Conservation (phyloP, 2,329 filamentous ascomycete species). For the Penicillium aurantiogriseum region DNA sequence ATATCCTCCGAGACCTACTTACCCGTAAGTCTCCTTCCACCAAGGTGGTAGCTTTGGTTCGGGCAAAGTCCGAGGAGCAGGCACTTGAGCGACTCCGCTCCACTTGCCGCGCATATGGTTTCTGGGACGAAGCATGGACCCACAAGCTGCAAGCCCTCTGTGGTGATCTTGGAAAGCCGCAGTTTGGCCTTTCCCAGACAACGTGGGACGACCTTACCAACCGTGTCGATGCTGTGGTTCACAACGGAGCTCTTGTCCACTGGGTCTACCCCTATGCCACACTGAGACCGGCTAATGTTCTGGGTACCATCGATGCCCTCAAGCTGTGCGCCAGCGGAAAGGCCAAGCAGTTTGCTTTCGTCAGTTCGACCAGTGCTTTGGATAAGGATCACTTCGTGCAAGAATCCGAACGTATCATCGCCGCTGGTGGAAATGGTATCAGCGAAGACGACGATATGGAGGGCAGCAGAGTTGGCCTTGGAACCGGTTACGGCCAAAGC, state of each 20-base stretch:
- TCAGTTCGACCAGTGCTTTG: slow-evolving; percentile 77
- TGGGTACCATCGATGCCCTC: slow-evolving; percentile 75
- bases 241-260: slow-evolving; percentile 78
- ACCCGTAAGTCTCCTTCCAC: slow-evolving; percentile 55
- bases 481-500: slow-evolving; percentile 84
- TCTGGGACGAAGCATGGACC: slow-evolving; percentile 69
- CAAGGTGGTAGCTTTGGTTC: slow-evolving; percentile 72
- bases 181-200: slow-evolving; percentile 67
- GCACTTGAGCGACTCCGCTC: slow-evolving; percentile 64
- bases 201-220: slow-evolving; percentile 65
- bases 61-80: slow-evolving; percentile 61
- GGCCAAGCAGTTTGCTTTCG: slow-evolving; percentile 76
- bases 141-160: slow-evolving; percentile 64
- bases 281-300: slow-evolving; percentile 72
- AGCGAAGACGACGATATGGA: slow-evolving; percentile 74
- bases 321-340: slow-evolving; percentile 73
- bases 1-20: slow-evolving; percentile 73
- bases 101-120: slow-evolving; percentile 71
- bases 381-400: slow-evolving; percentile 79
- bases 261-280: slow-evolving; percentile 78
- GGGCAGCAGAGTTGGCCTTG: slow-evolving; percentile 72
- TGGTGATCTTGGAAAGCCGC: slow-evolving; percentile 71
- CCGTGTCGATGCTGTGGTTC: slow-evolving; percentile 69
- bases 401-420: slow-evolving; percentile 63
- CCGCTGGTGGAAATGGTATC: slow-evolving; percentile 63